phyloP scores from a whole-genome alignment of 129 eudicot species.

The Escallonia rubra region DNA sequence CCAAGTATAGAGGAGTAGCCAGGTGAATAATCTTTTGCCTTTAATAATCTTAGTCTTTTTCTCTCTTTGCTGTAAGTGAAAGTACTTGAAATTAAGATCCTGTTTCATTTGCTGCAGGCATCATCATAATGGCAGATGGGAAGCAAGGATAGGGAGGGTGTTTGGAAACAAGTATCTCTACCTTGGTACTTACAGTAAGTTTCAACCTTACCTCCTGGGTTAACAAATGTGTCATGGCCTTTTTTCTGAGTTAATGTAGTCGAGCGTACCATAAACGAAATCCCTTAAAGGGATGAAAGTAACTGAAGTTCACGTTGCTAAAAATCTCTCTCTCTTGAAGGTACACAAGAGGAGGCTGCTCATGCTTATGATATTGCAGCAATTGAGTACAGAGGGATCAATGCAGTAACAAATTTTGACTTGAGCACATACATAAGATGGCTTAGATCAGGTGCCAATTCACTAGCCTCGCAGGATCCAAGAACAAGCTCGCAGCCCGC shows the following conservation, averaged over 20 bases:
- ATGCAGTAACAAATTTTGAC: constrained; percentile 76
- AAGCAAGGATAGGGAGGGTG: constrained; percentile 89
- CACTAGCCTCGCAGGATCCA: constrained; percentile 29
- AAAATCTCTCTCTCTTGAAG: constrained; percentile 20
- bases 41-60: too few relatives aligned
- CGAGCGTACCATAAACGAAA: too few relatives aligned
- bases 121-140: constrained; percentile 90
- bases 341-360: constrained; percentile 83
- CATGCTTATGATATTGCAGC: constrained; percentile 83
- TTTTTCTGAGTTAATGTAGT: too few relatives aligned
- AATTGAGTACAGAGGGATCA: constrained; percentile 65
- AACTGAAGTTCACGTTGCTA: too few relatives aligned
- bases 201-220: neutral
- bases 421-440: constrained; percentile 72
- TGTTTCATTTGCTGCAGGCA: constrained; percentile 40
- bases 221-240: too few relatives aligned
- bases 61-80: too few relatives aligned
- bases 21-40: constrained; percentile 26
- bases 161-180: constrained; percentile 79
- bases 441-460: constrained; percentile 42
- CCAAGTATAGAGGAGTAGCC: constrained; percentile 88
- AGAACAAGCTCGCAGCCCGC: constrained; percentile 22
- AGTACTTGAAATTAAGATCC: neutral
- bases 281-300: too few relatives aligned
- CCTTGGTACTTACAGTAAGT: constrained; percentile 74